phyloP scores from a whole-genome alignment of 2,329 filamentous ascomycete species.

The Didymella glomerata region DNA sequence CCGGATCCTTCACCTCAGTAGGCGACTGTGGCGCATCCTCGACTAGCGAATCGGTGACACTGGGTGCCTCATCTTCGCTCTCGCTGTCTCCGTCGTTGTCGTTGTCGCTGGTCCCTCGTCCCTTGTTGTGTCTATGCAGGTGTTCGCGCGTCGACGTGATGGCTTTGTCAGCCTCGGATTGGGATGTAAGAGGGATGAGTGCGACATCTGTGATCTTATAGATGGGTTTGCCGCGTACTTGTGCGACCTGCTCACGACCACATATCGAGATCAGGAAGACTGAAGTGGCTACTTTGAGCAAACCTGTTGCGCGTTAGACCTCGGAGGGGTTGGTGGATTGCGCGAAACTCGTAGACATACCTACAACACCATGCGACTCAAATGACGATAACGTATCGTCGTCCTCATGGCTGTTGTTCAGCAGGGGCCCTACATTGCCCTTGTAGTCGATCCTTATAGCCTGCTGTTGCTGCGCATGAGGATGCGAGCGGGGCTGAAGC shows the following conservation, averaged over 20 bases:
- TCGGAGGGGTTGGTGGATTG: background rate
- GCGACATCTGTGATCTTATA: conserved; percentile 90
- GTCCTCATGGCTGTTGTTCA: conserved; percentile 52
- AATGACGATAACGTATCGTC: conserved; percentile 53
- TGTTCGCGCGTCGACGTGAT: conserved; percentile 69
- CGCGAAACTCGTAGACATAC: conserved; percentile 49
- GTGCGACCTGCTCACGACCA: conserved; percentile 85
- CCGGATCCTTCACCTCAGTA: conserved; percentile 43
- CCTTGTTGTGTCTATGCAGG: conserved; percentile 50
- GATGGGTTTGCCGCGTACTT: conserved; percentile 80
- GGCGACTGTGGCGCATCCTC: conserved; percentile 46
- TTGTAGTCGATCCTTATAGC: conserved; percentile 76
- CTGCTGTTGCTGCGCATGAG: conserved; percentile 61
- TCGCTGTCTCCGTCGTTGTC: conserved; percentile 43
- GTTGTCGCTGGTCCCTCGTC: conserved; percentile 30
- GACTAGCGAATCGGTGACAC: conserved; percentile 49
- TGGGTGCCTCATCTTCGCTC: conserved; percentile 46
- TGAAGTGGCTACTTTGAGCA: conserved; percentile 81
- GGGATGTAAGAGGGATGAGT: conserved; percentile 85
- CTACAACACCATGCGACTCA: conserved; percentile 63
- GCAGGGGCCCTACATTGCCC: conserved; percentile 61
- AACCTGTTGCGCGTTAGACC: conserved; percentile 63
- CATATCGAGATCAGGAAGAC: conserved; percentile 90
- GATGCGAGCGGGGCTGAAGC: conserved; percentile 70
- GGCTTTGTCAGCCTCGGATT: conserved; percentile 74